These are phyloP conservation scores for Cyclanthera cordifolia DNA, from an alignment of 306 rosid genomes.

Conservation along the genomic window DNA sequence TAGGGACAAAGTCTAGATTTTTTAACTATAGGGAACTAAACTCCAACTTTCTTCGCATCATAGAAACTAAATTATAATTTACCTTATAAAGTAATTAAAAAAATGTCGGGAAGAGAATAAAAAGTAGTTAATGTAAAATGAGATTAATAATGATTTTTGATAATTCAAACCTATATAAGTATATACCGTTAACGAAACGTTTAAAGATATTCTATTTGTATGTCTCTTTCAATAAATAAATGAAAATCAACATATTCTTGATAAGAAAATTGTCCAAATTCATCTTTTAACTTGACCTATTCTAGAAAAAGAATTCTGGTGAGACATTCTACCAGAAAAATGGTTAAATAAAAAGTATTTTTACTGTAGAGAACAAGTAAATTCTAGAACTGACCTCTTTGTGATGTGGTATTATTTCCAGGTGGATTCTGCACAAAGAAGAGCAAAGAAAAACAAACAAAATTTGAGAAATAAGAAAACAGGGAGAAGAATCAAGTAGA, in stretches of 20 bases:
- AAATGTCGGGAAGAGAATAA: too few species aligned
- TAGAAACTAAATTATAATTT: too few species aligned
- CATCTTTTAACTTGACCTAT: neutral
- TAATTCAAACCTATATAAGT: neutral
- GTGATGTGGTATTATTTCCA: neutral
- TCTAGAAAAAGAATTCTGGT: neutral
- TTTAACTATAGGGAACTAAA: too few species aligned
- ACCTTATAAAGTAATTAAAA: too few species aligned
- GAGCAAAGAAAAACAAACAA: neutral
- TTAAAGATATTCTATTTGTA: neutral
- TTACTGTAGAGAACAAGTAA: too few species aligned
- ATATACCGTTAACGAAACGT: neutral
- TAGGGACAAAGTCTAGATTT: too few species aligned
- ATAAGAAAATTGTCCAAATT: neutral
- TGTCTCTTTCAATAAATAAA: neutral
- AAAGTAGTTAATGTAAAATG: too few species aligned
- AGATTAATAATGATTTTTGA: too few species aligned
- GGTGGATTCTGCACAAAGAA: constrained; percentile 7
- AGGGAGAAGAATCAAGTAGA: neutral
- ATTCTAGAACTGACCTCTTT: constrained; percentile 7
- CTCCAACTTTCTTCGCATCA: too few species aligned
- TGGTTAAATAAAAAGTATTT: too few species aligned
- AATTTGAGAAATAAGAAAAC: neutral
- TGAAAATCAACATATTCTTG: too few species aligned
- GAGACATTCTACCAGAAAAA: neutral